Percentiles rank a stretch among this genome's conserved stretches.
These are phyloP conservation scores for Pogostemon cablin DNA, from an alignment of 257 asterid genomes.

Conservation along the genomic window DNA sequence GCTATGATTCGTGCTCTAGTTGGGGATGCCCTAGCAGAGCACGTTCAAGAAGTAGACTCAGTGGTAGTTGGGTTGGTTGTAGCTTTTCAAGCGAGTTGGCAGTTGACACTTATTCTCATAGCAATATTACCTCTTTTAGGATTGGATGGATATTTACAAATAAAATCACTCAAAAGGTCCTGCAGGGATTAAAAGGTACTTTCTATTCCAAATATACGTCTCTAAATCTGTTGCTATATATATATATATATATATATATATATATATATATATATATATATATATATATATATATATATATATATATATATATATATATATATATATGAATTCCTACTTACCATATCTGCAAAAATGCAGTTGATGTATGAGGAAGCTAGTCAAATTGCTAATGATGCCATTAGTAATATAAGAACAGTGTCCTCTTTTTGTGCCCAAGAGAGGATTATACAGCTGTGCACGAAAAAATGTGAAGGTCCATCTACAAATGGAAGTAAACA, in stretches of 20 bases:
- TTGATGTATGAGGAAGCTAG: conserved; percentile 62
- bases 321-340: neutral
- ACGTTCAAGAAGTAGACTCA: conserved; percentile 35
- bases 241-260: too few relatives aligned
- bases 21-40: too few relatives aligned
- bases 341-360: conserved; percentile 36
- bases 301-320: too few relatives aligned
- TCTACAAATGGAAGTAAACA: conserved; percentile 43
- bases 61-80: conserved; percentile 42
- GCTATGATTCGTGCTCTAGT: too few relatives aligned
- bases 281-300: too few relatives aligned
- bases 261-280: too few relatives aligned
- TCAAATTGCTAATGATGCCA: conserved; percentile 72
- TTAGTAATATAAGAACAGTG: conserved; percentile 64
- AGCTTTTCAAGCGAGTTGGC: conserved; percentile 61
- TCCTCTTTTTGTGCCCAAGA: conserved; percentile 75
- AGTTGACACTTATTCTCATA: conserved; percentile 45
- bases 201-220: neutral
- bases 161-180: conserved; percentile 32
- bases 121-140: conserved; percentile 44
- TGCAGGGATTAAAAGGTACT: conserved; percentile 43
- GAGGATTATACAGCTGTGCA: conserved; percentile 51
- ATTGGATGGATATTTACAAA: conserved; percentile 38
- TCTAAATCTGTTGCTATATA: neutral
- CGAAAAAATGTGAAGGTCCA: conserved; percentile 59